Base-by-base conservation (phyloP, 805 yeast genomes). In the Blastobotrys attinorum region DNA sequence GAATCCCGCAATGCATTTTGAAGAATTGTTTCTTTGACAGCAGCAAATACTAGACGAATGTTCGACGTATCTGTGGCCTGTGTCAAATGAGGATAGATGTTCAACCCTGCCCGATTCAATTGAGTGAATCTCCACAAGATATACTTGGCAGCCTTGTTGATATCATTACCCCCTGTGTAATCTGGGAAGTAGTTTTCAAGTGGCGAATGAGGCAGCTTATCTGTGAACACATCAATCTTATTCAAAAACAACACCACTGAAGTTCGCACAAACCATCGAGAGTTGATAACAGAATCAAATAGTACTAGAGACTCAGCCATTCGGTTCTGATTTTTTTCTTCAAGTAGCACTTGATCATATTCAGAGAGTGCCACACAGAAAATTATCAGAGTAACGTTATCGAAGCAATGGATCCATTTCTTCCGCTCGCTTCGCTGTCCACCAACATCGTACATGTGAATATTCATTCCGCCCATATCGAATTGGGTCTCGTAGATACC, bases 391-490 rank as follows among this genome's bases (percentile, higher is more conserved):
- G 96, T 83, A 27, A 89, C 96, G 54, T 88, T 87, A 62, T 88
- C 96, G 56, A 92, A 92, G 59, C 96, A 86, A 64, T 92, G 94
- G 49, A 92, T 88, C 98, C 98, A 92, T 63, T 92, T 90, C 58
- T 84, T 85, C 43, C 98, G 79, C 67, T 92, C 98, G 2, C 94
- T 79, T 55, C 98, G 72, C 64, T 92, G 98, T 1, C 97, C 97
- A 50, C 97, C 97, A 39, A 89, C 96, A 62, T 89, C 97, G 57
- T 70, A 79, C 54, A 82, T 69, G 54, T 79, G 84, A 40, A 81
- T 65, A 53, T 73, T 72, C 33, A 80, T 60, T 22, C 77, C 79
- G 37, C 83, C 87, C 76, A 88, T 73, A 47, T 78, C 79, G 56
- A 89, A 84, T 45, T 75, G 71, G 46, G 86, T 79, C 60, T 88